Evolutionary conservation across 192 early-diverging fungal species (phyloP), one percentile per base, ranked within the genome.

Genomic region (Umbelopsis vinacea): DNA sequence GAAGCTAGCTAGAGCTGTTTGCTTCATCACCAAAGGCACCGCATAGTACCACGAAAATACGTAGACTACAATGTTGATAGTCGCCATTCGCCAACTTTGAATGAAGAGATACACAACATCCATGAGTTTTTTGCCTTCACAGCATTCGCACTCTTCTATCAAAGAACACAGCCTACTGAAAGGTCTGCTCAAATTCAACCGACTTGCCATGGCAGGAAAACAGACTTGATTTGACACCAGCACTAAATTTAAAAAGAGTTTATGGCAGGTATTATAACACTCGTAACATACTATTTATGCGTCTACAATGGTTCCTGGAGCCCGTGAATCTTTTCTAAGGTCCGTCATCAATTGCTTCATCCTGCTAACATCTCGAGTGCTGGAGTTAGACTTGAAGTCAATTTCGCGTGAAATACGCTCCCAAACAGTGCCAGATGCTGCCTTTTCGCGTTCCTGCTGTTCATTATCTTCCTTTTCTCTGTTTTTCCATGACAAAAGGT

Each of bases 311-410:
- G 74, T 84, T 50, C 91, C 92, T 26, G 92, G 91, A 0, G 92
- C 92, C 4, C 86, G 84, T 19, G 79, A 73, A 55, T 91, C 88
- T 68, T 86, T 86, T 74, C 89, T 89, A n/a, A 92, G 80, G 67
- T 89, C 90, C 52, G 86, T 73, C 71, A 93, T 79, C 54, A 93
- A 76, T 47, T 91, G 87, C 67, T 90, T 89, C 85, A 93, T 89
- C 48, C 92, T 78, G 33, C 82, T 76, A 6, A 88, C 89, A 67
- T 93, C 92, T 40, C 89, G 84, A 14, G 68, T 79, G 33, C 79
- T 80, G 47, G 72, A 71, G 66, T 77, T 83, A 17, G 80, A 60
- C 47, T 84, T 81, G 70, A 88, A 74, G 53, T 92, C 90, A 46
- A 92, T 84, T 50, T 90, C 86, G 53, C 86, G 83, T 55, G 86